Evolutionary conservation across 2,329 filamentous ascomycete genomes (phyloP).

Genomic region (Aspergillus pseudotamarii): DNA sequence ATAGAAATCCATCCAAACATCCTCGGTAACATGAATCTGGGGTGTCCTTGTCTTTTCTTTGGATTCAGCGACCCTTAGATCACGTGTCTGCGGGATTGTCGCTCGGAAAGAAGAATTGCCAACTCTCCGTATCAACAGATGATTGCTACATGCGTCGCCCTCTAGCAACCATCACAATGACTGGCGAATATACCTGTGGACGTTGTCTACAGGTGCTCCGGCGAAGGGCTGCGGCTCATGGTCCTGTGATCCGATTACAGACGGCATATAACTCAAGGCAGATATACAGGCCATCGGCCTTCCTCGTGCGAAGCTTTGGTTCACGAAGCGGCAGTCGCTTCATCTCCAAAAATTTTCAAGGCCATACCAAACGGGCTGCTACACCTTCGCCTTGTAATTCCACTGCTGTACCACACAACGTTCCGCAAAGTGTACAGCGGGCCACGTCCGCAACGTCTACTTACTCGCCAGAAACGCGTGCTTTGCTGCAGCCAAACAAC

Average conservation of each 20-base stretch:
- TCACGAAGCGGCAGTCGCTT: conserved; percentile 28
- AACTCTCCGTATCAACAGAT: conserved; percentile 12
- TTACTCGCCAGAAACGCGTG: conserved; percentile 30
- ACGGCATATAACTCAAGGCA: conserved; percentile 28
- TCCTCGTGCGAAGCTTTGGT: conserved; percentile 32
- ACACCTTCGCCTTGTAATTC: conserved; percentile 4
- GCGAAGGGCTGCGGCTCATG: conserved; percentile 29
- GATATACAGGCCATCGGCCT: conserved; percentile 27
- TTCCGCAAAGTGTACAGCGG: conserved; percentile 28
- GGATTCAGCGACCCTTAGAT: background rate
- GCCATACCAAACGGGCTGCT: conserved; percentile 21
- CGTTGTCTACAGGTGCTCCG: conserved; percentile 42
- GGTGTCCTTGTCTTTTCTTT: background rate
- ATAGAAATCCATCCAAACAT: background rate
- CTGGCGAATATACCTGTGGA: conserved; percentile 44
- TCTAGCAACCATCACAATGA: conserved; percentile 33
- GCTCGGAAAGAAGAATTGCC: background rate
- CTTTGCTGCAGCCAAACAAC: conserved; percentile 69
- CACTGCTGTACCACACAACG: conserved; percentile 13
- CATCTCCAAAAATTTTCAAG: conserved; percentile 20
- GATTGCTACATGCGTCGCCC: background rate
- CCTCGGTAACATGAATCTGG: background rate
- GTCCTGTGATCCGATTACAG: conserved; percentile 26
- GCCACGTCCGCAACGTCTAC: conserved; percentile 29
- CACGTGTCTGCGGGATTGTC: conserved; percentile 9